Percentiles rank a stretch among this genome's conserved stretches.
These are phyloP conservation scores for Flaveria bidentis DNA, from an alignment of 129 eudicot species.

Conservation along the genomic window DNA sequence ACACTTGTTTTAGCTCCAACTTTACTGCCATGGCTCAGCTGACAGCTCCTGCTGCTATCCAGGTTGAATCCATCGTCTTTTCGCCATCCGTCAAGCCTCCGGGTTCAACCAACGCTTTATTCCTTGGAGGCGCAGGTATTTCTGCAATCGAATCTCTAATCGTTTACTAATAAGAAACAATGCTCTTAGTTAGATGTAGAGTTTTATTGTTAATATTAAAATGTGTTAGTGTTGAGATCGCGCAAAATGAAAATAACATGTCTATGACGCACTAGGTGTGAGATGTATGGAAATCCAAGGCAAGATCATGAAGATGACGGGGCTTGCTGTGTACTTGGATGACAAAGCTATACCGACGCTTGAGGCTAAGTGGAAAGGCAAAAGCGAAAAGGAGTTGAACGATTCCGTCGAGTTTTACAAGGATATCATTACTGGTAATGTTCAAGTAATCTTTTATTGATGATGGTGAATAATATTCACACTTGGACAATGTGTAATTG, in stretches of 20 bases:
- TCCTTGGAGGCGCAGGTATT: constrained; percentile 95
- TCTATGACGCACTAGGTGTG: constrained; percentile 54
- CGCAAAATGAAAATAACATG: neutral
- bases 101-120: constrained; percentile 49
- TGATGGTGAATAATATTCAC: no score
- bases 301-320: constrained; percentile 66
- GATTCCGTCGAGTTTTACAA: constrained; percentile 63
- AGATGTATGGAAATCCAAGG: constrained; percentile 81
- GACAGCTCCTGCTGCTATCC: constrained; percentile 41
- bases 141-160: neutral
- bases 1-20: neutral
- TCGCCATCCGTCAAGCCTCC: constrained; percentile 76
- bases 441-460: no score
- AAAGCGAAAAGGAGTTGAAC: constrained; percentile 55
- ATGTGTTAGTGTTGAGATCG: neutral
- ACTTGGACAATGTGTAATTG: no score
- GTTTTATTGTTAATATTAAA: no score
- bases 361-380: constrained; percentile 84
- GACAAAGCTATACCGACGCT: constrained; percentile 63
- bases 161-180: no score
- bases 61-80: constrained; percentile 61
- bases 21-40: constrained; percentile 39
- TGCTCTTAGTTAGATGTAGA: no score
- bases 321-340: constrained; percentile 77
- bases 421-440: constrained; percentile 66